Conservation (phyloP, 139 green algal species). For the Pseudopediastrum boryanum region DNA sequence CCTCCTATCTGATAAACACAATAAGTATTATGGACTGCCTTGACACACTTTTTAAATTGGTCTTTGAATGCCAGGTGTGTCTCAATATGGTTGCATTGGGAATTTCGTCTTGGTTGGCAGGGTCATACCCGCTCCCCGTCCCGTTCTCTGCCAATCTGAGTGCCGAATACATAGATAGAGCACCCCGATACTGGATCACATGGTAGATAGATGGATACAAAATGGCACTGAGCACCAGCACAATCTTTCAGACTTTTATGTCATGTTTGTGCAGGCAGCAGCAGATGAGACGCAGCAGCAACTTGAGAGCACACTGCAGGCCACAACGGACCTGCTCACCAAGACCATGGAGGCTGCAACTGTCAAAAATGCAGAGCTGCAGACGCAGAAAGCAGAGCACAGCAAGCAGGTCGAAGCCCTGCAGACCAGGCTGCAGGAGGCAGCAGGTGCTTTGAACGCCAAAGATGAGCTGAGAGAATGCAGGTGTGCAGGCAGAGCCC, state of each 20-base stretch:
- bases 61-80: no score
- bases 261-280: conserved; percentile 40
- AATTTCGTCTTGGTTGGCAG: no score
- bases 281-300: conserved; percentile 50
- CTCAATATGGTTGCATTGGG: no score
- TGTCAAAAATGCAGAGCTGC: conserved; percentile 5
- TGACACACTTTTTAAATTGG: no score
- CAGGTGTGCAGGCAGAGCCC: conserved; percentile 41
- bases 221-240: neutral
- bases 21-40: no score
- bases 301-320: conserved; percentile 43
- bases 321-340: conserved; percentile 31
- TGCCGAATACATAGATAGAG: no score
- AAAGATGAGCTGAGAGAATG: conserved; percentile 84
- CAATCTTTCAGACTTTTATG: neutral
- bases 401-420: conserved; percentile 47
- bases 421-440: conserved; percentile 67
- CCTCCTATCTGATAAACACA: no score
- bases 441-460: conserved; percentile 66
- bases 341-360: conserved; percentile 22
- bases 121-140: no score
- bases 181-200: no score
- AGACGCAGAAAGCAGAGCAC: neutral
- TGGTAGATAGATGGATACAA: no score
- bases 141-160: no score